Base-by-base conservation (phyloP, 2,329 filamentous ascomycete species). In the Penicillium decumbens region DNA sequence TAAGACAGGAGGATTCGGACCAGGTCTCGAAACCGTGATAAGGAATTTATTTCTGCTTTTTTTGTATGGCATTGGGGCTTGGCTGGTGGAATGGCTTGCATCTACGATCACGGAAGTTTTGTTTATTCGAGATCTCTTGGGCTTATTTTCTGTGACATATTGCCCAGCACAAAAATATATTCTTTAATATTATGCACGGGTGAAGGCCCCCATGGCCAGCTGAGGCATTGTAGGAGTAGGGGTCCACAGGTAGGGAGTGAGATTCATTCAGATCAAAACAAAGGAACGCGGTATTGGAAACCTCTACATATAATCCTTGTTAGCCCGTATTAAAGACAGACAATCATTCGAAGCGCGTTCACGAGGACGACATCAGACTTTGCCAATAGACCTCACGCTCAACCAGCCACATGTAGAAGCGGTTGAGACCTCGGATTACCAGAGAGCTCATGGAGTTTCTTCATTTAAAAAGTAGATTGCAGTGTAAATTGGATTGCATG, bases 401-500 rank as follows among this genome's bases (percentile, higher is more conserved):
- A 56, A 71, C 70, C 71, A 73, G 69, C 71, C 51, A 42, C 55
- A 53, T 35, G 32, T 35, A 53, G 47, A 57, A 56, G 70, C 71
- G 70, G 71, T 68, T 73, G 68, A 70, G 70, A 58, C 56, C 60
- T 73, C 66, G 67, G 70, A 67, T 73, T 73, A 73, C 71, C 71
- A 73, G 70, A 72, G 68, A 67, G 64, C 65, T 63, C 62, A 53
- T 60, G 50, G 63, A 54, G 51, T 67, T 61, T 72, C 71, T 61
- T 73, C 71, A 72, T 69, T 46, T 43, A 4, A 23, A 4, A 23
- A 2, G 20, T 23, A 23, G 20, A 40, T 18, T 18, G 15, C 2
- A 37, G 32, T 47, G 32, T 37, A 37, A 35, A 46, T 49, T 52
- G 28, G 18, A 47, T 44, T 46, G 43, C 42, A 20, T 48, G 41